These are phyloP conservation scores for Closterium sp. DNA, from an alignment of 139 green algal genomes.

Conservation along the genomic window DNA sequence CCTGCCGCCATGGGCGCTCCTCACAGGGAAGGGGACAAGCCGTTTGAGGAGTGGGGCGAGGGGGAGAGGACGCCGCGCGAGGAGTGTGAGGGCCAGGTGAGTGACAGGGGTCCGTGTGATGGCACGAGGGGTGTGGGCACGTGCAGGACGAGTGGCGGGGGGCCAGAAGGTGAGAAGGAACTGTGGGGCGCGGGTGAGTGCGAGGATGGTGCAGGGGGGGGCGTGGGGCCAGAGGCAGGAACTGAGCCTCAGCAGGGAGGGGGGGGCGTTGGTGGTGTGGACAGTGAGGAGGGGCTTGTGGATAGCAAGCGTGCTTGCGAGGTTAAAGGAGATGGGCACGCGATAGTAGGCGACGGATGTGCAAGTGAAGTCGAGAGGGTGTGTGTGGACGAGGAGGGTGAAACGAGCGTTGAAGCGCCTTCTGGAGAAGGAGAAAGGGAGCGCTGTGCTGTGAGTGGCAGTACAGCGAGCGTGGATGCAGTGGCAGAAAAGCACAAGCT, in stretches of 20 bases:
- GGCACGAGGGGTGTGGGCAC: background rate
- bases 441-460: background rate
- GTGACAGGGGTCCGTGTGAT: too few species aligned
- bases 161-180: background rate
- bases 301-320: background rate
- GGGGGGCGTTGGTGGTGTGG: too few species aligned
- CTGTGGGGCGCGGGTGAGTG: too few species aligned
- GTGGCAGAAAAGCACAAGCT: background rate
- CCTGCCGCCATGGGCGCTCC: background rate
- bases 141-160: background rate
- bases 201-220: too few species aligned
- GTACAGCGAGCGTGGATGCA: background rate
- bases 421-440: background rate
- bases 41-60: background rate
- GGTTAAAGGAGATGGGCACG: background rate
- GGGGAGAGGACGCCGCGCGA: background rate
- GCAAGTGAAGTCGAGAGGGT: background rate
- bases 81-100: background rate
- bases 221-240: too few species aligned
- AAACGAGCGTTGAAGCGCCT: background rate
- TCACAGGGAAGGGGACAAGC: background rate
- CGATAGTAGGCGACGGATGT: background rate
- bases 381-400: background rate
- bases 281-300: background rate
- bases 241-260: too few species aligned